A percentile compares a stretch with the other conserved stretches of the same genome.
phyloP scores from a whole-genome alignment of 768 basidiomycete genomes.

The Pulveroboletus sp. region DNA sequence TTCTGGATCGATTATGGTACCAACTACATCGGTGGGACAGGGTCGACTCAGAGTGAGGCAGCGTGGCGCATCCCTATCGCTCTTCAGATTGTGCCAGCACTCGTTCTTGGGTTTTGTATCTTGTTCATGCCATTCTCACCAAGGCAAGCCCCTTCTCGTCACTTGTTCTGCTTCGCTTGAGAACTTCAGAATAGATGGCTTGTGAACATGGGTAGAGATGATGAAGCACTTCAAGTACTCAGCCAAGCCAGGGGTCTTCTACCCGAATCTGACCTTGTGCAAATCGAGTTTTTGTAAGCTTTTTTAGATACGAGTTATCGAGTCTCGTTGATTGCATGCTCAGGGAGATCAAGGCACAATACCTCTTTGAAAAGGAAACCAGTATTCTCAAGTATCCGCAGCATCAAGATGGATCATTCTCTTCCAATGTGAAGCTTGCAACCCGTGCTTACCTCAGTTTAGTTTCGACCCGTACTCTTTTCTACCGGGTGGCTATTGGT shows the following conservation, averaged over 20 bases:
- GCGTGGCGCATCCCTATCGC: slow-evolving; percentile 77
- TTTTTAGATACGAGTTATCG: not conserved
- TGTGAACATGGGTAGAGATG: slow-evolving; percentile 73
- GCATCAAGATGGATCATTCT: slow-evolving; percentile 58
- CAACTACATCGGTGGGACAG: slow-evolving; percentile 70
- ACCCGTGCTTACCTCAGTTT: slow-evolving; percentile 61
- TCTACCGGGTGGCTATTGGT: slow-evolving; percentile 63
- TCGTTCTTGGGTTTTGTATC: slow-evolving; percentile 68
- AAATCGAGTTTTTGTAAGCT: slow-evolving; percentile 72
- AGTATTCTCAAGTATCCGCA: slow-evolving; percentile 55
- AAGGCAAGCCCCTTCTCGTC: slow-evolving; percentile 37
- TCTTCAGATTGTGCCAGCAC: slow-evolving; percentile 71
- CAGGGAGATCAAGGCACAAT: slow-evolving; percentile 72
- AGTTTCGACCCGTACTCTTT: slow-evolving; percentile 49
- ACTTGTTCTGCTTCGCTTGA: not conserved
- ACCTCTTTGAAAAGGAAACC: slow-evolving; percentile 70
- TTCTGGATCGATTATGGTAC: slow-evolving; percentile 52
- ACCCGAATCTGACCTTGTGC: slow-evolving; percentile 60
- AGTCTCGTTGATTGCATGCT: not conserved
- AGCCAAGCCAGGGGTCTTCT: slow-evolving; percentile 56
- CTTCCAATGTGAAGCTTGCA: slow-evolving; percentile 61
- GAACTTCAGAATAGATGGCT: slow-evolving; percentile 54
- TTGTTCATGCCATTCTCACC: slow-evolving; percentile 82
- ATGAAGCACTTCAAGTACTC: slow-evolving; percentile 66
- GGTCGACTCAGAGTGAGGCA: slow-evolving; percentile 53